Base-by-base conservation (phyloP, 2,329 filamentous ascomycete species). In the Fusarium albosuccineum region DNA sequence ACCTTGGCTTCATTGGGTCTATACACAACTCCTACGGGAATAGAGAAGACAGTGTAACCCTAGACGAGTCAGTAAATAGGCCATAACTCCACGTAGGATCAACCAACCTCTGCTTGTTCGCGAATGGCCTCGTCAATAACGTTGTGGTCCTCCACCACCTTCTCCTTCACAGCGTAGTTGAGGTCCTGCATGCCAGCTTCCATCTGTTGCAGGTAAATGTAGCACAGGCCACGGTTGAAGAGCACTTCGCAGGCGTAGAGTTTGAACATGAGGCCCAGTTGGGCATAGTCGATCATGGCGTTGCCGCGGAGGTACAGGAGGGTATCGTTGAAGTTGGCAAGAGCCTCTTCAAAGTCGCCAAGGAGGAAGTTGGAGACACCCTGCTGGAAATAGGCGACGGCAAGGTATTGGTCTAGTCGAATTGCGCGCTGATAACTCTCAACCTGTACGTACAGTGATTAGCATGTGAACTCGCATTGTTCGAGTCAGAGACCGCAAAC, bases 251-350 rank as follows among this genome's bases (percentile, higher is more conserved):
- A 99, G 1, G 96, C 97, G 79, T 95, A 98, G 10, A 99, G 84
- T 79, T 97, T 97, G 84, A 98, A 99, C 61, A 97, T 91, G 44
- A 99, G 87, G 17, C 96, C 96, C 49, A 99, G 81, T 79, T 99
- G 96, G 63, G 97, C 93, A 79, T 99, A 99, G 80, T 99, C 94
- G 80, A 99, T 99, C 82, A 96, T 93, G 58, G 93, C 94, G 82
- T 99, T 98, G 65, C 96, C 96, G 75, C 96, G 89, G 45, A 99
- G 87, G 79, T 98, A 98, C 41, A 97, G 83, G 40, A 99, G 85
- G 0, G 96, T 97, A 76, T 99, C 96, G 82, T 99, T 99, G 86
- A 99, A 99, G 81, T 98, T 98, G 71, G 94, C 94, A 64, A 98
- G 85, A 16, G 96, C 96, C 79, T 98, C 96, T 78, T 98, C 94